These are phyloP conservation scores for Boletellus ananiceps DNA, from an alignment of 768 basidiomycete species.

Conservation along the genomic window DNA sequence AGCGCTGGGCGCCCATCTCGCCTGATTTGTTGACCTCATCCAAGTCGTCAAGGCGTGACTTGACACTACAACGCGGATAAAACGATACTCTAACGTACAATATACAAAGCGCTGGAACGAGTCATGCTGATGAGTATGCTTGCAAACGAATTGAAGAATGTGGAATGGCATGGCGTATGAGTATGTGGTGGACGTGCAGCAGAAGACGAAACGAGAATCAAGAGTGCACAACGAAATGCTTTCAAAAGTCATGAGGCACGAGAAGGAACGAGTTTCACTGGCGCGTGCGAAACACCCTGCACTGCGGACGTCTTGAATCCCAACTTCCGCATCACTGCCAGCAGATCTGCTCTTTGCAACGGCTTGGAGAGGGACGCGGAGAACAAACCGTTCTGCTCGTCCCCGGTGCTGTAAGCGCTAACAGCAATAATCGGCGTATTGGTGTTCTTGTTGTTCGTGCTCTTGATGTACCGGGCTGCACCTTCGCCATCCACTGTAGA, in stretches of 20 bases:
- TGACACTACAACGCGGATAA: slow-evolving; percentile 15
- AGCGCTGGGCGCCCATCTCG: slow-evolving; percentile 22
- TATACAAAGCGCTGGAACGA: slow-evolving; percentile 30
- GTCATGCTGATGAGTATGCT: slow-evolving; percentile 30
- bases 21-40: slow-evolving; percentile 7
- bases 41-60: background rate
- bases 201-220: slow-evolving; percentile 29
- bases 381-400: slow-evolving; percentile 68
- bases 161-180: slow-evolving; percentile 33
- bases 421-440: slow-evolving; percentile 90
- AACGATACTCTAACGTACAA: slow-evolving; percentile 43
- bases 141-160: slow-evolving; percentile 16
- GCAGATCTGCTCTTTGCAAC: slow-evolving; percentile 79
- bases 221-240: slow-evolving; percentile 20
- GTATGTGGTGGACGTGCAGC: slow-evolving; percentile 27
- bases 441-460: slow-evolving; percentile 92
- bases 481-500: slow-evolving; percentile 85
- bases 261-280: slow-evolving; percentile 49
- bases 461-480: slow-evolving; percentile 95
- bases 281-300: slow-evolving; percentile 46
- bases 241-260: slow-evolving; percentile 24
- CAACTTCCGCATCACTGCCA: slow-evolving; percentile 77
- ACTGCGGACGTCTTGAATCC: slow-evolving; percentile 86
- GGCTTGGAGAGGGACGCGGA: slow-evolving; percentile 85
- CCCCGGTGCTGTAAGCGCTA: slow-evolving; percentile 78